phyloP scores from a whole-genome alignment of 2,329 filamentous ascomycete genomes.

The Colletotrichum camelliae region DNA sequence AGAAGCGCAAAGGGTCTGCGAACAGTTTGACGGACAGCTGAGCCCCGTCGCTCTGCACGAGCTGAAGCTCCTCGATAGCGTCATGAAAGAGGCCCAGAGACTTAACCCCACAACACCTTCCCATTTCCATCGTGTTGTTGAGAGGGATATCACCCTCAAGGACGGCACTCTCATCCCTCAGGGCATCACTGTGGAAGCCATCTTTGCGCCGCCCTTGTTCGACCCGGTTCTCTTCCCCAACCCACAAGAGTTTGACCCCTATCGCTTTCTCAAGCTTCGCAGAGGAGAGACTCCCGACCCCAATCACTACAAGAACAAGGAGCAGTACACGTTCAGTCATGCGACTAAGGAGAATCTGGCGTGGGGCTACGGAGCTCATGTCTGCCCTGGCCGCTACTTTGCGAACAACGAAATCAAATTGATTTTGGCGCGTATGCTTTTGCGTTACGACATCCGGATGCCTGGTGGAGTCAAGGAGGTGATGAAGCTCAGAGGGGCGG shows the following conservation, averaged over 20 bases:
- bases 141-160: constrained; percentile 45
- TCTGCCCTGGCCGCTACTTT: constrained; percentile 43
- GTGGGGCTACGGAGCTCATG: constrained; percentile 41
- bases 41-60: constrained; percentile 34
- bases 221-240: not conserved
- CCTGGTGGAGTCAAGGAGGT: not conserved
- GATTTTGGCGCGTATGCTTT: constrained; percentile 31
- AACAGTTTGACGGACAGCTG: constrained; percentile 32
- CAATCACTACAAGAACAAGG: not conserved
- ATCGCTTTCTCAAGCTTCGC: not conserved
- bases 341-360: constrained; percentile 31
- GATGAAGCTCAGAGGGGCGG: not conserved
- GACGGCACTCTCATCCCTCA: constrained; percentile 8
- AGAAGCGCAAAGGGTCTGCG: constrained; percentile 46
- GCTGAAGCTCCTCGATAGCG: constrained; percentile 37
- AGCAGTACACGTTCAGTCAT: constrained; percentile 40
- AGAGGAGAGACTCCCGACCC: not conserved
- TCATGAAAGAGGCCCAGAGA: constrained; percentile 38
- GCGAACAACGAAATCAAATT: constrained; percentile 41
- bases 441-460: constrained; percentile 31
- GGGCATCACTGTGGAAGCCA: constrained; percentile 41
- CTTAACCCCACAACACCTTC: constrained; percentile 27
- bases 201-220: not conserved
- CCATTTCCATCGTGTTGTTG: constrained; percentile 40
- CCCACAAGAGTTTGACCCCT: not conserved